Base-by-base conservation (phyloP, 2,329 filamentous ascomycete species). In the Ilyonectria robusta region DNA sequence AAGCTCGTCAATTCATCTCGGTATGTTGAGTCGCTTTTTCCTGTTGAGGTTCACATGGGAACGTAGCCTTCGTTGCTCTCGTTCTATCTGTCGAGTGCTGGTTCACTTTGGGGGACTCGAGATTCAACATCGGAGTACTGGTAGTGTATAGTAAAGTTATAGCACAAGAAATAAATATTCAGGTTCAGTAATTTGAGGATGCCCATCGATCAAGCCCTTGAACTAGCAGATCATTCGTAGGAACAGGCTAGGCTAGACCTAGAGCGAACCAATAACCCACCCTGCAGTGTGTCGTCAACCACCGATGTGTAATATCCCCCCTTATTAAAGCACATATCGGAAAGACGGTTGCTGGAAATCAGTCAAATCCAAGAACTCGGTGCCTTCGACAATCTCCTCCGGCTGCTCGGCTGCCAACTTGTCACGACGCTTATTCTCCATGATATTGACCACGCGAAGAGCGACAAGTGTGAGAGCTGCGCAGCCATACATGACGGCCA, bases 361-460 rank as follows among this genome's bases (percentile, higher is more conserved):
- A 3, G 75, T 73, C 40, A 75, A 19, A 54, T 76, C 75, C 46
- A 73, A 40, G 40, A 76, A 73, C 63, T 75, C 68, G 2, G 70
- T 72, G 19, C 70, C 67, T 6, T 57, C 44, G 4, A 56, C 44
- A 3, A 37, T 31, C 6, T 33, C 42, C 40, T 72, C 60, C 1
- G 63, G 59, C 29, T 68, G 21, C 37, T 75, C 72, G 0, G 67
- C 61, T 1, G 68, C 66, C 59, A 67, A 64, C 59, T 77, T 78
- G 23, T 79, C 75, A 15, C 75, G 68, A 11, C 74, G 63, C 11
- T 62, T 69, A 33, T 76, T 75, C 62, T 77, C 72, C 53, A 70
- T 29, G 4, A 75, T 64, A 29, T 76, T 76, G 35, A 76, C 69
- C n/a, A 62, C 29, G 2, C 74, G 68, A 23, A 75, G 62, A 1